Evolutionary conservation across 2,329 filamentous ascomycete genomes (phyloP), one percentile per base, ranked within the genome.

Genomic region (Claviceps pusilla): DNA sequence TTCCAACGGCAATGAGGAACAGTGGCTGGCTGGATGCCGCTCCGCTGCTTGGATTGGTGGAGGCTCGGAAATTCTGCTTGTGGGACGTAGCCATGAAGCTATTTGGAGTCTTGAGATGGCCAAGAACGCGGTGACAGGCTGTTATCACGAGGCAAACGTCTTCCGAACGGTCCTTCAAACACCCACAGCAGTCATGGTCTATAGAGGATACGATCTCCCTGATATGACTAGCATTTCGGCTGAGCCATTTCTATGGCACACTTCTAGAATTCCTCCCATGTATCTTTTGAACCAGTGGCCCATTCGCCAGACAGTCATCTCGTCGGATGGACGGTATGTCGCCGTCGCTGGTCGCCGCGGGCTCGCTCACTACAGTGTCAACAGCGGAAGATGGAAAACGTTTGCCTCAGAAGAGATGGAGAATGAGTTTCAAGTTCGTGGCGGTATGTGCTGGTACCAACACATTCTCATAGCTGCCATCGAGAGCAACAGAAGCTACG

Each of bases 381-480:
- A 86, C 60, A 97, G 91, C 65, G 88, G 91, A 33, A 80, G 93
- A 56, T 98, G 93, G 93, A 96, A 95, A 66, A 94, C 86, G 0
- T 98, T 98, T 66, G 78, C 85, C 50, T 89, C 90, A 62, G 78
- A 83, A 31, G 80, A 78, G 35, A 79, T 84, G 64, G 93, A 97
- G 68, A 89, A 90, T 62, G 88, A 90, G 58, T 98, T 98, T 65
- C 82, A 89, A 29, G 88, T 98, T 14, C 78, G 90, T 58, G 93
- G 93, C 50, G 93, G 93, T 7, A 95, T 98, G 90, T 97, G 91
- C 66, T 98, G 93, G 93, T 90, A 95, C 65, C 89, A 95, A 60
- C 91, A 98, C 69, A 87, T 97, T 37, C 76, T 98, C 19, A 87
- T 97, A 54, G 90, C 89, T 43, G 89, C 91, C 4, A 84, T 96